Percentiles rank a stretch among this genome's conserved stretches.
These are phyloP conservation scores for Xylaria sp. DNA, from an alignment of 2,329 filamentous ascomycete genomes.

Conservation along the genomic window DNA sequence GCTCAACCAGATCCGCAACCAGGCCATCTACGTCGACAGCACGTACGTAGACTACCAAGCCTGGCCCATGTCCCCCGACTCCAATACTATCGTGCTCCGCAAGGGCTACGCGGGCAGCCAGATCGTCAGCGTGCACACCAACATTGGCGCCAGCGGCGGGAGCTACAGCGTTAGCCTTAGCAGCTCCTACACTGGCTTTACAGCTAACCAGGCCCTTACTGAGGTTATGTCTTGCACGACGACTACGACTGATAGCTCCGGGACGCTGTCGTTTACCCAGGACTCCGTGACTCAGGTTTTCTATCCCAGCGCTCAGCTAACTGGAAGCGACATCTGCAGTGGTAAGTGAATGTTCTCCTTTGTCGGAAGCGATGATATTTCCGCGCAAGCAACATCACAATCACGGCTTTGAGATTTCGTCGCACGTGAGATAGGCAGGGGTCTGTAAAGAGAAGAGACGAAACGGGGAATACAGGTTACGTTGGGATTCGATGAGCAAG, in stretches of 20 bases:
- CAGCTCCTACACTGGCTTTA: constrained; percentile 54
- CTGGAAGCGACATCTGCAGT: constrained; percentile 36
- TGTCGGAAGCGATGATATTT: not conserved
- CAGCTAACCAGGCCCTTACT: constrained; percentile 48
- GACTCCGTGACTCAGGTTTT: constrained; percentile 55
- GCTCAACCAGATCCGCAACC: constrained; percentile 62
- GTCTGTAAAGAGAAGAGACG: not conserved
- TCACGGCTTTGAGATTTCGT: not conserved
- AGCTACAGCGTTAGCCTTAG: constrained; percentile 51
- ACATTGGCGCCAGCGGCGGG: constrained; percentile 52
- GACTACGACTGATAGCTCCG: constrained; percentile 56
- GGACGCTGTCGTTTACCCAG: constrained; percentile 58
- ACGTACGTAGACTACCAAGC: constrained; percentile 55
- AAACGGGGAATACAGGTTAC: not conserved
- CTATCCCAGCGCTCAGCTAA: constrained; percentile 45
- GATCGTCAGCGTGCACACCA: constrained; percentile 56
- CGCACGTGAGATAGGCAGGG: not conserved
- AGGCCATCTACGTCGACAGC: constrained; percentile 54
- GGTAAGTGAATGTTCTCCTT: constrained; percentile 27
- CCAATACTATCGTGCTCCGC: constrained; percentile 57
- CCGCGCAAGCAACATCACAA: not conserved
- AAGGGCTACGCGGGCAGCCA: constrained; percentile 53
- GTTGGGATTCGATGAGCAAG: not conserved
- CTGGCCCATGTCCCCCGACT: constrained; percentile 54
- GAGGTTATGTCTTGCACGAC: constrained; percentile 59